phyloP scores from a whole-genome alignment of 768 basidiomycete genomes.

The Kwoniella europaea region DNA sequence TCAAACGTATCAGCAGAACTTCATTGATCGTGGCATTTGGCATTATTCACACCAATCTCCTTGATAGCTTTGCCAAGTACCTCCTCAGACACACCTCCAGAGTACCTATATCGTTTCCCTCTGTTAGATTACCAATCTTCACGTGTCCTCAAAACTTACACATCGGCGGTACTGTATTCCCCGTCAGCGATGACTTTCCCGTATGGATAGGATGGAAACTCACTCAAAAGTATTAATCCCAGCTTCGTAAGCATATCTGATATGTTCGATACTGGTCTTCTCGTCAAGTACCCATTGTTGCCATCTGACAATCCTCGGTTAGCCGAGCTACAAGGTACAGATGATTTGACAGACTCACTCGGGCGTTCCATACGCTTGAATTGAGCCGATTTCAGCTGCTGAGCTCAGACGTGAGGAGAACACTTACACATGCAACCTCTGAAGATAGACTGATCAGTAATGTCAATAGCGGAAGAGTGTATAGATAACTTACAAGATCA shows the following conservation, averaged over 20 bases:
- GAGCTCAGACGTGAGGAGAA: neutral
- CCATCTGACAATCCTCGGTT: slow-evolving; percentile 4
- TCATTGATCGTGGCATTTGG: too few species aligned
- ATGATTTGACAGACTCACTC: slow-evolving; percentile 18
- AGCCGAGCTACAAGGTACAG: neutral
- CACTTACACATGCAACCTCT: slow-evolving; percentile 41
- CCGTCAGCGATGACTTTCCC: neutral
- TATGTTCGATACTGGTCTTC: slow-evolving; percentile 34
- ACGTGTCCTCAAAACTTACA: slow-evolving; percentile 21
- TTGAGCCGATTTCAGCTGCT: neutral
- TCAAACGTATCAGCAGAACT: neutral
- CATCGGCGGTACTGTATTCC: slow-evolving; percentile 38
- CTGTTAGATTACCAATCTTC: neutral
- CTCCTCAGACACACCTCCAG: slow-evolving; percentile 48
- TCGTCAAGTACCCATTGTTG: slow-evolving; percentile 27
- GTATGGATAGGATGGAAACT: slow-evolving; percentile 9
- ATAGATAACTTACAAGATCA: slow-evolving; percentile 65
- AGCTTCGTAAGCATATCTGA: slow-evolving; percentile 45
- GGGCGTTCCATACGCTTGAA: slow-evolving; percentile 33
- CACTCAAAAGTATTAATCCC: slow-evolving; percentile 50
- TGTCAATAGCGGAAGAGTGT: slow-evolving; percentile 57
- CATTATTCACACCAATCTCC: slow-evolving; percentile 24
- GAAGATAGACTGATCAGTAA: neutral
- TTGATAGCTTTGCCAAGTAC: slow-evolving; percentile 68
- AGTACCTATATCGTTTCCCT: slow-evolving; percentile 17